A percentile compares a stretch with the other conserved stretches of the same genome.
Evolutionary conservation across 169 alveolate genomes (phyloP).

Genomic region (Plasmodium gallinaceum): DNA sequence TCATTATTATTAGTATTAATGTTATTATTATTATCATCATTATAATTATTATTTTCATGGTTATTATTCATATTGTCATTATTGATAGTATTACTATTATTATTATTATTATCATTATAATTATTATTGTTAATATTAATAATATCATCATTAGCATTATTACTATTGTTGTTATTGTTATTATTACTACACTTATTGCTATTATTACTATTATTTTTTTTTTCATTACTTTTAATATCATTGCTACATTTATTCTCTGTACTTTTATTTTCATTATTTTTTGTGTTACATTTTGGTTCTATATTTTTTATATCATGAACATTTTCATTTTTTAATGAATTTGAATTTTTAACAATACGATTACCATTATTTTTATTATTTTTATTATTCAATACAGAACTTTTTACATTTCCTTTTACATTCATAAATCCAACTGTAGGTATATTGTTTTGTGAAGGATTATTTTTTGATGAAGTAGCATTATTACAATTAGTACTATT

Average conservation of each 20-base stretch:
- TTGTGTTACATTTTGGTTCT: too few relatives aligned
- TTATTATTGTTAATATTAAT: neutral
- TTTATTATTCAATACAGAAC: too few relatives aligned
- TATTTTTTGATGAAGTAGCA: neutral
- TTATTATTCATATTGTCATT: conserved; percentile 6
- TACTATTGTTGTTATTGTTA: neutral
- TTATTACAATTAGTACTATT: neutral
- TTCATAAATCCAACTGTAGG: too few relatives aligned
- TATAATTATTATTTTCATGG: neutral
- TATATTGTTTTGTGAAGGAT: too few relatives aligned
- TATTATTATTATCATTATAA: neutral
- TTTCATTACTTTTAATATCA: neutral
- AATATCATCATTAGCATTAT: too few relatives aligned
- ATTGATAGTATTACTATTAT: neutral
- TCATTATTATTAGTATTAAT: too few relatives aligned
- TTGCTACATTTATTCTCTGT: neutral
- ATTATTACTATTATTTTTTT: neutral
- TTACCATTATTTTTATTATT: too few relatives aligned
- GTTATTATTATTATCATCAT: neutral
- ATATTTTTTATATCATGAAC: too few relatives aligned
- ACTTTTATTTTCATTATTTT: neutral
- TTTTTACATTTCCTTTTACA: too few relatives aligned
- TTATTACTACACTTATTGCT: neutral
- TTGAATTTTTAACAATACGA: too few relatives aligned
- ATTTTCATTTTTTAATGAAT: too few relatives aligned